Conservation (phyloP, 2,329 filamentous ascomycete species). For the Madurella mycetomatis region DNA sequence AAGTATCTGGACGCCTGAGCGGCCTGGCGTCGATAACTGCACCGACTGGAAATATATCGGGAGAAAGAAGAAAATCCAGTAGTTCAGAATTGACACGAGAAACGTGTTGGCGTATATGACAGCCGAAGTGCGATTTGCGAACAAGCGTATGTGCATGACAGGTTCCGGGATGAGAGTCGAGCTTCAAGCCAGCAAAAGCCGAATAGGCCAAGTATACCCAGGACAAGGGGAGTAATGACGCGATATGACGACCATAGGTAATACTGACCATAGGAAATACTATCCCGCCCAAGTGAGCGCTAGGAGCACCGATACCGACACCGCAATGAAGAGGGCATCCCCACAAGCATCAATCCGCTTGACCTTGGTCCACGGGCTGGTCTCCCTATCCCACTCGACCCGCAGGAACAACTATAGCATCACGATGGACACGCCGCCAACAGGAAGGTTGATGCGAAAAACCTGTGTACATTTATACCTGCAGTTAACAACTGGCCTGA, state of each 20-base stretch:
- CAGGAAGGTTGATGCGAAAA: too few relatives aligned
- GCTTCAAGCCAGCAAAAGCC: slow-evolving; percentile 26
- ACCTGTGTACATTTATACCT: too few relatives aligned
- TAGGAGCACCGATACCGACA: slow-evolving; percentile 21
- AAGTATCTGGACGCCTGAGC: slow-evolving; percentile 28
- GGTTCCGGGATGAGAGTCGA: slow-evolving; percentile 20
- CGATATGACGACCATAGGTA: slow-evolving; percentile 18
- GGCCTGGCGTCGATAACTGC: slow-evolving; percentile 23
- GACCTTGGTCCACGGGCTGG: too few relatives aligned
- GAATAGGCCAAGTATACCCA: slow-evolving; percentile 35
- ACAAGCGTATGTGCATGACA: slow-evolving; percentile 40
- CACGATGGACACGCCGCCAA: too few relatives aligned
- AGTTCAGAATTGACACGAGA: slow-evolving; percentile 33
- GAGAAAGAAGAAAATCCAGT: slow-evolving; percentile 36
- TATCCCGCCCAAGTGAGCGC: slow-evolving; percentile 22
- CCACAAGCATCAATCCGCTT: too few relatives aligned
- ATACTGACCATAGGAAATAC: slow-evolving; percentile 15
- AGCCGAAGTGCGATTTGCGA: slow-evolving; percentile 37
- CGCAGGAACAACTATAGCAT: too few relatives aligned
- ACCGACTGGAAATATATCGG: slow-evolving; percentile 41
- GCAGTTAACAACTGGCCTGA: too few relatives aligned
- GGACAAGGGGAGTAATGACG: slow-evolving; percentile 34
- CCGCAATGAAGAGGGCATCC: too few relatives aligned
- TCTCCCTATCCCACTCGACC: too few relatives aligned
- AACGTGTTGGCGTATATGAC: slow-evolving; percentile 32